A percentile compares a stretch with the other conserved stretches of the same genome.
These are phyloP conservation scores for Millerozyma miso DNA, from an alignment of 805 yeast species.

Conservation along the genomic window DNA sequence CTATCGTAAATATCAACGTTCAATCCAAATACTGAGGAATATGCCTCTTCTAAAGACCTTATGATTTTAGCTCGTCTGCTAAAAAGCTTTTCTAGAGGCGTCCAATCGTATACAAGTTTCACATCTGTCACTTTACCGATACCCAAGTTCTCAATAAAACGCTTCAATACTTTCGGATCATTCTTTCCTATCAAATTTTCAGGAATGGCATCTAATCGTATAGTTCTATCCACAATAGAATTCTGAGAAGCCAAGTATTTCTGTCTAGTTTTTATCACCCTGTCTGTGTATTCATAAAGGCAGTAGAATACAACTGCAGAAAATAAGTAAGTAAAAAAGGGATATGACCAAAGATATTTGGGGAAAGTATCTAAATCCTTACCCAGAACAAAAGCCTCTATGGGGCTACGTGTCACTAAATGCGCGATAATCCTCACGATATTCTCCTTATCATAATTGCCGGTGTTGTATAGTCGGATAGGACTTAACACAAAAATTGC, in stretches of 20 bases:
- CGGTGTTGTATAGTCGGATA: constrained; percentile 36
- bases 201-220: constrained; percentile 53
- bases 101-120: constrained; percentile 44
- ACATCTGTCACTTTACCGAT: constrained; percentile 53
- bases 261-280: constrained; percentile 50
- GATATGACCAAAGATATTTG: constrained; percentile 47
- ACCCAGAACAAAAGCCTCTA: constrained; percentile 15
- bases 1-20: constrained; percentile 36
- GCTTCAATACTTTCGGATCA: constrained; percentile 39
- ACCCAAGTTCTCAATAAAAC: constrained; percentile 51
- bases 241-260: constrained; percentile 56
- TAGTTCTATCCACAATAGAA: constrained; percentile 58
- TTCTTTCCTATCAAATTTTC: constrained; percentile 30
- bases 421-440: constrained; percentile 9
- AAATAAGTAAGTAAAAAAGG: constrained; percentile 53
- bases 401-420: constrained; percentile 5
- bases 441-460: constrained; percentile 40
- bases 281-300: constrained; percentile 44
- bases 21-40: constrained; percentile 40
- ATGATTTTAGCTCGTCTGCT: constrained; percentile 28
- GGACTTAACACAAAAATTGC: constrained; percentile 41
- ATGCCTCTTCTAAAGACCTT: constrained; percentile 35
- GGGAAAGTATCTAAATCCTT: constrained; percentile 36
- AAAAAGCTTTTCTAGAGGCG: constrained; percentile 37
- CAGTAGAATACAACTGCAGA: constrained; percentile 44